Evolutionary conservation across 2,329 filamentous ascomycete genomes (phyloP), one percentile per base, ranked within the genome.

Genomic region (Sclerotinia sclerotiorum): DNA sequence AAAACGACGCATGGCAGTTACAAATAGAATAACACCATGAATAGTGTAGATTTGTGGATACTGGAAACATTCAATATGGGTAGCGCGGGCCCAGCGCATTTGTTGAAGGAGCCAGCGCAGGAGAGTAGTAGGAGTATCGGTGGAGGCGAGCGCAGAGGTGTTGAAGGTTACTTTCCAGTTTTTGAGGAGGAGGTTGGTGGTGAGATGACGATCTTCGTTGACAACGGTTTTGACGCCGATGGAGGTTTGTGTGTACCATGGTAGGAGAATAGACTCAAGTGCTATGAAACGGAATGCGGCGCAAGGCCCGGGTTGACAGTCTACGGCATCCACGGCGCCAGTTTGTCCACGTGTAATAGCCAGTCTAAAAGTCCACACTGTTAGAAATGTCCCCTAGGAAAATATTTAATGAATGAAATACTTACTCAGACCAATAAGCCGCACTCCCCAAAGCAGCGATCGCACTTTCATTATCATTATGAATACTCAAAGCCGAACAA

Each of bases 141-240:
- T 80, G 52, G 74, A 74, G 11, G 77, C 74, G 39, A 79, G 66
- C n/a, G 75, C 77, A 39, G 76, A 73, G 15, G 78, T 75, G 46
- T 76, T 76, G 65, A 78, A 79, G 15, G 75, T 76, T 35, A 79
- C 75, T 27, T 74, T 76, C 75, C 76, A 79, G 10, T 77, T 77
- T 48, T 73, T 73, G 4, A 79, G 71, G 5, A 79, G 73, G 0
- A 80, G 72, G 11, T 76, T 75, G 11, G 79, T 79, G 0, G 78
- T 80, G 5, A 80, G 72, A 65, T 80, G 79, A 11, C 79, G 76
- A 67, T 80, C 79, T 68, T 80, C 79, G 67, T 80, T 80, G 46
- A 79, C 75, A 57, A 79, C 65, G 70, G 79, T 79, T 49, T 74
- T 75, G 65, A 77, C 73, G 1, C 78, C 78, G n/a, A 77, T 68